phyloP scores from a whole-genome alignment of 148 eudicot genomes.

The Rhododendron molle region DNA sequence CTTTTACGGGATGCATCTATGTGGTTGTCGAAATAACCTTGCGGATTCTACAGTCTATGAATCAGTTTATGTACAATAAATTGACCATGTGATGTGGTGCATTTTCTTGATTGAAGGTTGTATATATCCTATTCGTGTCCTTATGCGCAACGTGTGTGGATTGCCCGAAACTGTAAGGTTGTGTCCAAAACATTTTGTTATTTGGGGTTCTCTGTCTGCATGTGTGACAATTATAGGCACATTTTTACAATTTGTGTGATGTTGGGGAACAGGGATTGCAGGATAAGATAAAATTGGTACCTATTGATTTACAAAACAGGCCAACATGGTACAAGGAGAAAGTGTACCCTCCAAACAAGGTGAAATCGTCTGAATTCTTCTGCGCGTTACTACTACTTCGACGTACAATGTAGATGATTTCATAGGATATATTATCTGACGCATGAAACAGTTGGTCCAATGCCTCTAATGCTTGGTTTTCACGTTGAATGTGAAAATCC shows the following conservation, averaged over 20 bases:
- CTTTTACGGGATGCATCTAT: background rate
- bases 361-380: constrained; percentile 7
- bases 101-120: constrained; percentile 39
- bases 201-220: background rate
- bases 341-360: constrained; percentile 76
- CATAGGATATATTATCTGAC: background rate
- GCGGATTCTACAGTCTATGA: background rate
- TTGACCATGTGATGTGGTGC: background rate
- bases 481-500: background rate
- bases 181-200: background rate
- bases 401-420: background rate
- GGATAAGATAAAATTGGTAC: constrained; percentile 65
- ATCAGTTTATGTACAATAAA: background rate
- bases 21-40: background rate
- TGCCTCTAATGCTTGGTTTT: background rate
- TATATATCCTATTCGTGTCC: constrained; percentile 73
- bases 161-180: constrained; percentile 72
- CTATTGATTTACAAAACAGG: constrained; percentile 68
- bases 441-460: background rate
- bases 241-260: background rate
- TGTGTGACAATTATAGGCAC: background rate
- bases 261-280: constrained; percentile 53
- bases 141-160: constrained; percentile 77
- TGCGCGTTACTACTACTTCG: background rate
- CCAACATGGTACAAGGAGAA: constrained; percentile 81